Base-by-base conservation (phyloP, 345 rosid genomes). In the Dovyalis caffra region DNA sequence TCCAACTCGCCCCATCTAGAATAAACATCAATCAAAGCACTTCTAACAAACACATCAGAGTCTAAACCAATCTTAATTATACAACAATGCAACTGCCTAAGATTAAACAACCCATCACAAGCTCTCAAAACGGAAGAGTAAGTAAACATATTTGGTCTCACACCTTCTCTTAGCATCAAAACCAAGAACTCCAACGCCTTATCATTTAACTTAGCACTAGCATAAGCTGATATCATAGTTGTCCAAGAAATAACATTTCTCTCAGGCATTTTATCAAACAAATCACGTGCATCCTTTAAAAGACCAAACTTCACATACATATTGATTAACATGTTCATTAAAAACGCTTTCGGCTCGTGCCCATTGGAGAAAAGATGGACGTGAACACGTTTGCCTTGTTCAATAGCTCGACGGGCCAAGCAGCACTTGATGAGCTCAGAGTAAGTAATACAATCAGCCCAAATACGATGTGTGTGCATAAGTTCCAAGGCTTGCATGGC, bases 41-140 rank as follows among this genome's bases (percentile, higher is more conserved):
- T 90, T 75, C 92, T 83, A 28, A 91, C 94, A 60, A 15, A 88
- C n/a, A 81, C 89, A 49, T 91, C 92, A 72, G 89, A 85, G 29
- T 88, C 91, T n/a, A 90, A 32, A 0, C 97, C 97, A 2, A 69
- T 83, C 70, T 88, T 91, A 4, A 86, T 31, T 8, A 85, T 90
- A 72, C 85, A 71, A 68, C 82, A 80, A 65, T 87, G 92, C 68
- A 91, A 74, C 88, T 90, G 90, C 62, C 82, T 83, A 20, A 90
- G 76, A 79, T 76, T 74, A 65, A 29, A 20, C 32, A 85, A 74
- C 37, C 81, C 77, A 9, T 77, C 80, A 51, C 90, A 88, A 0
- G 91, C 84, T 80, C 87, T 88, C 78, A 91, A 72, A 28, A 90
- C 90, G 10, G 91, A 77, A 9, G 97, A 91, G 68, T 79, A 90